phyloP scores from a whole-genome alignment of 371 early-diverging fungal species.

The Fennellomyces sp. region DNA sequence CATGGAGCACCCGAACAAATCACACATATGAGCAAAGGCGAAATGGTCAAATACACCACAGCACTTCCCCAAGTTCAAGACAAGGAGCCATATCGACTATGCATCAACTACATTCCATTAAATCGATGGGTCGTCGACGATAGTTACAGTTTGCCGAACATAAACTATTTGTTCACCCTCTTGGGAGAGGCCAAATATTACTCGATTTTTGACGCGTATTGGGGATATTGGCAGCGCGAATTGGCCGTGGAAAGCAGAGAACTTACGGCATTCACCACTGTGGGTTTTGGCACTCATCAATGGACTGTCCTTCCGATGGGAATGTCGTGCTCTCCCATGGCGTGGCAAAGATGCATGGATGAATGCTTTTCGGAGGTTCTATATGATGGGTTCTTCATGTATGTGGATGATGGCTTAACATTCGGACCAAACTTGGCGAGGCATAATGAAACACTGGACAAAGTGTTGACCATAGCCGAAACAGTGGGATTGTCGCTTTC shows the following conservation, averaged over 20 bases:
- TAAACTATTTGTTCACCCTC: not conserved
- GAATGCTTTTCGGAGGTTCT: not conserved
- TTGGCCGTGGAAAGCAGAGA: not conserved
- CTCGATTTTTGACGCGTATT: not conserved
- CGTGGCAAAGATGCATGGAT: not conserved
- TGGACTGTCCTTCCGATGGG: not conserved
- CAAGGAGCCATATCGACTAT: not conserved
- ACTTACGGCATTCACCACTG: not conserved
- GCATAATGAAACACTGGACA: not conserved
- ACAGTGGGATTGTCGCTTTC: no score
- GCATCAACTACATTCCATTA: not conserved
- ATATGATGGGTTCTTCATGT: not conserved
- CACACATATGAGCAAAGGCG: not conserved
- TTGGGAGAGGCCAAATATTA: not conserved
- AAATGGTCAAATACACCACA: not conserved
- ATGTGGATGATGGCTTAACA: not conserved
- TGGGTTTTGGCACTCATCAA: not conserved
- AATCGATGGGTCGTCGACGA: not conserved
- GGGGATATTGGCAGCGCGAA: not conserved
- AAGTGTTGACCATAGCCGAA: not conserved
- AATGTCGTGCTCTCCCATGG: no score
- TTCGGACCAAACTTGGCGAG: not conserved
- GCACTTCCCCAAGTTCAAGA: not conserved
- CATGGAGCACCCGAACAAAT: not conserved
- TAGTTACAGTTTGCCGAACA: not conserved